A percentile compares a stretch with the other conserved stretches of the same genome.
These are phyloP conservation scores for Penicillium vulpinum DNA, from an alignment of 2,329 filamentous ascomycete genomes.

Conservation along the genomic window DNA sequence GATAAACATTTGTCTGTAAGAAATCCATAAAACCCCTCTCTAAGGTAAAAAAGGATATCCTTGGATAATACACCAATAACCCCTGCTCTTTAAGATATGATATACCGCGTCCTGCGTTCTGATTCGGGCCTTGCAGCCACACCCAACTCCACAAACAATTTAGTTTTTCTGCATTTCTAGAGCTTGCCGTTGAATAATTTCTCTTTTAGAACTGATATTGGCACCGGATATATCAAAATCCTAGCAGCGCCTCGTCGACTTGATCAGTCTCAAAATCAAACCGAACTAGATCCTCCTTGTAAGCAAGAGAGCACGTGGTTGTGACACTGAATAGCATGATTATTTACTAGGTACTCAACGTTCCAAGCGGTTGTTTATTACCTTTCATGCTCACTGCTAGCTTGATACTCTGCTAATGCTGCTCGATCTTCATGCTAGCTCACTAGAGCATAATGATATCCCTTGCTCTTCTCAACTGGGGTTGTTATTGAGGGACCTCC, in stretches of 20 bases:
- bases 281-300: constrained; percentile 53
- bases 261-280: constrained; percentile 55
- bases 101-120: neutral
- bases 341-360: neutral
- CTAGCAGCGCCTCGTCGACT: constrained; percentile 35
- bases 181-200: neutral
- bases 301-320: constrained; percentile 53
- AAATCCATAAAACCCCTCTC: too few species aligned
- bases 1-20: too few species aligned
- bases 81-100: neutral
- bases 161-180: too few species aligned
- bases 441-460: constrained; percentile 53
- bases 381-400: constrained; percentile 55
- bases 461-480: constrained; percentile 55
- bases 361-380: constrained; percentile 21
- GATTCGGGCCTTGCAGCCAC: neutral
- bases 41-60: neutral
- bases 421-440: constrained; percentile 52
- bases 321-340: constrained; percentile 46
- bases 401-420: constrained; percentile 55
- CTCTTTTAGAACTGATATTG: neutral
- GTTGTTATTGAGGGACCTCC: constrained; percentile 56
- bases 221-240: constrained; percentile 6
- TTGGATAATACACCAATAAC: neutral
- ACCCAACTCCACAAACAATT: neutral